Evolutionary conservation across 805 yeast genomes (phyloP).

Genomic region (Crinitomyces ghanaensis): DNA sequence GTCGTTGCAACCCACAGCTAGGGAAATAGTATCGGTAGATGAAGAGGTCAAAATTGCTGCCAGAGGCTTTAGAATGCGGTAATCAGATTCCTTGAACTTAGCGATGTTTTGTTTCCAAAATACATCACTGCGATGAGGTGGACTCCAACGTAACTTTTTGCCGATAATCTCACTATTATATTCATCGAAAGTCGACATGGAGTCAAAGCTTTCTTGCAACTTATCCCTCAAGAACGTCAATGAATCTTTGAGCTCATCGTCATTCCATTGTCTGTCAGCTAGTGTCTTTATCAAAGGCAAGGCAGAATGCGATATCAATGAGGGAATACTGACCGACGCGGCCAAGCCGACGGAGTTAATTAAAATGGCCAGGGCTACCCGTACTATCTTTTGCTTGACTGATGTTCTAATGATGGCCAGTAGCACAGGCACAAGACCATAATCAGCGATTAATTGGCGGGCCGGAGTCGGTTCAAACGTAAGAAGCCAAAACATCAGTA

Average conservation of each 20-base stretch:
- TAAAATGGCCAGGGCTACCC: conserved; percentile 70
- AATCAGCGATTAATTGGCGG: conserved; percentile 37
- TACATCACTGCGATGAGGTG: conserved; percentile 78
- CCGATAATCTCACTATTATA: conserved; percentile 75
- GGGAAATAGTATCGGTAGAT: conserved; percentile 25
- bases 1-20: conserved; percentile 60
- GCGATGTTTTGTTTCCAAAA: conserved; percentile 82
- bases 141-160: conserved; percentile 73
- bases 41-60: conserved; percentile 26
- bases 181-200: conserved; percentile 86
- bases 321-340: conserved; percentile 40
- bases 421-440: conserved; percentile 37
- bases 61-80: conserved; percentile 57
- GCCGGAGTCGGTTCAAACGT: conserved; percentile 56
- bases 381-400: conserved; percentile 82
- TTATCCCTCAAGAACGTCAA: conserved; percentile 44
- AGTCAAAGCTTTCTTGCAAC: conserved; percentile 62
- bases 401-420: conserved; percentile 59
- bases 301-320: conserved; percentile 65
- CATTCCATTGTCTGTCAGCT: conserved; percentile 85
- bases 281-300: conserved; percentile 55
- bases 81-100: conserved; percentile 67
- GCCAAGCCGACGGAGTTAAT: conserved; percentile 26
- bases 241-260: conserved; percentile 76
- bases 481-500: conserved; percentile 74